phyloP scores from a whole-genome alignment of 257 asterid genomes.

The Solanum lignicaule region DNA sequence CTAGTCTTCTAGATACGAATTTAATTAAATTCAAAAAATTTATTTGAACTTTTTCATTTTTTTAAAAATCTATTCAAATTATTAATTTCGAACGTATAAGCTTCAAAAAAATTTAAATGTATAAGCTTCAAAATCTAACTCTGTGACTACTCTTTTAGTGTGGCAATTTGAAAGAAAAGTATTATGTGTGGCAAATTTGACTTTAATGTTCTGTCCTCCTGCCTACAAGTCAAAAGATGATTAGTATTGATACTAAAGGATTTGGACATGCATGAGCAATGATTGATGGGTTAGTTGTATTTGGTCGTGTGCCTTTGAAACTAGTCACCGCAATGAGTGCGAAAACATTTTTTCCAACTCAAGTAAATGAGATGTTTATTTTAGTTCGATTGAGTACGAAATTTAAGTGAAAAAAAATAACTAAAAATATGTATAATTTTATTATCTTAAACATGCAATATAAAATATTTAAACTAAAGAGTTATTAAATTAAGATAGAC shows the following conservation, averaged over 20 bases:
- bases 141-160: not conserved
- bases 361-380: not conserved
- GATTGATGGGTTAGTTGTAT: slow-evolving; percentile 4
- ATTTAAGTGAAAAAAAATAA: not conserved
- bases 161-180: not conserved
- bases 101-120: no score
- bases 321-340: slow-evolving; percentile 15
- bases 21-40: not conserved
- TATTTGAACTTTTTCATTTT: not conserved
- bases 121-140: not conserved
- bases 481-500: no score
- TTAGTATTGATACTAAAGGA: not conserved
- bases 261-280: slow-evolving; percentile 2
- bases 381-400: not conserved
- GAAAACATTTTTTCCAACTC: not conserved
- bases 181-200: not conserved
- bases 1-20: not conserved
- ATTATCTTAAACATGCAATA: not conserved
- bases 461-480: not conserved
- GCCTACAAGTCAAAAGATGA: slow-evolving; percentile 8
- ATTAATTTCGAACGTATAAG: not conserved
- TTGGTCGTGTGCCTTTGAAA: slow-evolving; percentile 12
- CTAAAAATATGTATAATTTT: not conserved
- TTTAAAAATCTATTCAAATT: not conserved
- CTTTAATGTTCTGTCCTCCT: slow-evolving; percentile 2